These are phyloP conservation scores for Buxus sempervirens DNA, from an alignment of 164 flowering plant species.

Conservation along the genomic window DNA sequence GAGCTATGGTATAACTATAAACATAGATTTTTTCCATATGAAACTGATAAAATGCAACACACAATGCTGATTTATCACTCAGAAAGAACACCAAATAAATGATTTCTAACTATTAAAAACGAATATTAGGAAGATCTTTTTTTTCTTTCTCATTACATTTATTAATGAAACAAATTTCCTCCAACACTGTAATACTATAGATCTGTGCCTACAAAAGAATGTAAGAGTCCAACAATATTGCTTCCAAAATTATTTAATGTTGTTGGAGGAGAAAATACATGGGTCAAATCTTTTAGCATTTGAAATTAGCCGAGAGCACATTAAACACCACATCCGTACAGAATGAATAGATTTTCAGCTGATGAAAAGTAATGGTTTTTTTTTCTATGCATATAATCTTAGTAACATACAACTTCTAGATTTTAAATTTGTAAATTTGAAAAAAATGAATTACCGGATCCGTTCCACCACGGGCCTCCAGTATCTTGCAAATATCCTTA, in stretches of 20 bases:
- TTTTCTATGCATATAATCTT: no score
- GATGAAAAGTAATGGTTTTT: neutral
- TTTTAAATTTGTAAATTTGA: neutral
- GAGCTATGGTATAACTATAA: neutral
- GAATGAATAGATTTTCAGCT: no score
- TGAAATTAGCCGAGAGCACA: neutral
- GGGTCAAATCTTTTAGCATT: neutral
- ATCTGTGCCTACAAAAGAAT: neutral
- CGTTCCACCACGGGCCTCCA: conserved; percentile 44
- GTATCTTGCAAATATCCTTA: conserved; percentile 45
- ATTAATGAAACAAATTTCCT: neutral
- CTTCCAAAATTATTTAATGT: no score
- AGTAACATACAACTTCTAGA: neutral
- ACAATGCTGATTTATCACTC: neutral
- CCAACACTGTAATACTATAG: neutral
- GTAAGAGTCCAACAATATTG: neutral
- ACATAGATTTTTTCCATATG: neutral
- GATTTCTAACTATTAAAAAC: no score
- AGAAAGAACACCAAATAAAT: neutral
- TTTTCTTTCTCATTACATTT: no score
- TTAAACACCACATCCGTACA: no score
- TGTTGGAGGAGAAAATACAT: neutral
- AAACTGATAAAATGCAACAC: neutral
- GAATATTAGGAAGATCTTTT: no score
- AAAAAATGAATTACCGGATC: conserved; percentile 44